Percentiles rank a stretch among this genome's conserved stretches.
Conservation (phyloP, 2,329 filamentous ascomycete species). For the Botrytis squamosa region DNA sequence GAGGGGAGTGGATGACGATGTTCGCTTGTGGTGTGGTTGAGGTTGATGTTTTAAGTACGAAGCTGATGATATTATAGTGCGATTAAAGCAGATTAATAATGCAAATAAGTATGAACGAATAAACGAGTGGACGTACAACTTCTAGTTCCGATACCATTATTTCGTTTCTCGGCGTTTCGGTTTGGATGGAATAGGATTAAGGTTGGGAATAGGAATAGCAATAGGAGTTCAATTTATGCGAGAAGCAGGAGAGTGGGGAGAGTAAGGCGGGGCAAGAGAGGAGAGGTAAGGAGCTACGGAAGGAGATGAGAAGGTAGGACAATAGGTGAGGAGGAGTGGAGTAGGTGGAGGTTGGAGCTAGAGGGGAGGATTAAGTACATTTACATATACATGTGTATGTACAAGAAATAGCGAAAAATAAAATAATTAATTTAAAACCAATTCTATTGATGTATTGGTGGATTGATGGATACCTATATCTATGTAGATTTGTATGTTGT, state of each 20-base stretch:
- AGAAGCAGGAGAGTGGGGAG: neutral
- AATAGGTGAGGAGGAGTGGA: neutral
- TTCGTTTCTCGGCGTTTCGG: neutral
- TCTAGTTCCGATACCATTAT: neutral
- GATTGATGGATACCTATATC: neutral
- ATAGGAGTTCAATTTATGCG: neutral
- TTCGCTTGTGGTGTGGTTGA: too few species aligned
- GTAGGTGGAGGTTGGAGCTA: neutral
- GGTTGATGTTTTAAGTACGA: neutral
- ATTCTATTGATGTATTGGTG: neutral
- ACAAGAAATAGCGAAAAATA: neutral
- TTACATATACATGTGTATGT: neutral
- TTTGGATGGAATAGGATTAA: neutral
- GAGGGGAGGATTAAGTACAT: neutral
- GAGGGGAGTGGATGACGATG: neutral
- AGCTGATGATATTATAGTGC: slow-evolving; percentile 1
- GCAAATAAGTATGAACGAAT: neutral
- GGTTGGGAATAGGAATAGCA: neutral
- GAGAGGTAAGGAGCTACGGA: neutral
- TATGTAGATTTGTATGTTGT: neutral
- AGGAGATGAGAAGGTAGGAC: too few species aligned
- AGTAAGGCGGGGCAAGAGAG: neutral
- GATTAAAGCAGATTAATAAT: slow-evolving; percentile 20
- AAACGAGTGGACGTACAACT: neutral
- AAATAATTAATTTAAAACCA: neutral